Evolutionary conservation across 805 yeast species (phyloP).

Genomic region (Lipomyces japonicus): DNA sequence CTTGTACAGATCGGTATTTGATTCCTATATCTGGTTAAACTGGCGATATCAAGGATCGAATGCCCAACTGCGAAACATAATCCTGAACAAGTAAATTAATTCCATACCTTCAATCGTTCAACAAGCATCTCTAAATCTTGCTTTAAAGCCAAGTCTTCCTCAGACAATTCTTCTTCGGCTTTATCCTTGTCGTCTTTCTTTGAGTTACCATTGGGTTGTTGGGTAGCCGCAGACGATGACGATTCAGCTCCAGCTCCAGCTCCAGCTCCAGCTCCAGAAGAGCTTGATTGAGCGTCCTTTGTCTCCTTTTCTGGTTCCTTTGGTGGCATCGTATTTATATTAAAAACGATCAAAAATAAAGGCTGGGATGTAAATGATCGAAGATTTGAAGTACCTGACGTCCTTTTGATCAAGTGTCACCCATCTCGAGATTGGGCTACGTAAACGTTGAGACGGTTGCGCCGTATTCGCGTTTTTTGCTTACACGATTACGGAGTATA

Average conservation of each 20-base stretch:
- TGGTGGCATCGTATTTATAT: neutral
- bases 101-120: slow-evolving; percentile 59
- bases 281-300: neutral
- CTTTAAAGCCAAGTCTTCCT: slow-evolving; percentile 87
- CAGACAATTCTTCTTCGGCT: slow-evolving; percentile 51
- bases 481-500: too few relatives aligned
- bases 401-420: too few relatives aligned
- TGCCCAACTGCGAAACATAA: neutral
- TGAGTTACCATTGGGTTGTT: neutral
- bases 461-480: too few relatives aligned
- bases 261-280: too few relatives aligned
- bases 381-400: too few relatives aligned
- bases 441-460: too few relatives aligned
- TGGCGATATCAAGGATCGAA: neutral
- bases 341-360: too few relatives aligned
- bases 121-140: slow-evolving; percentile 82
- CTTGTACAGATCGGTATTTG: slow-evolving; percentile 46
- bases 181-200: slow-evolving; percentile 20
- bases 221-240: neutral
- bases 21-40: too few relatives aligned
- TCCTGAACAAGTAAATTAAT: neutral
- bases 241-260: neutral
- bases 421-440: too few relatives aligned
- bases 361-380: too few relatives aligned
- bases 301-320: neutral